Conservation (phyloP, 345 rosid species). For the Kernera saxatilis region DNA sequence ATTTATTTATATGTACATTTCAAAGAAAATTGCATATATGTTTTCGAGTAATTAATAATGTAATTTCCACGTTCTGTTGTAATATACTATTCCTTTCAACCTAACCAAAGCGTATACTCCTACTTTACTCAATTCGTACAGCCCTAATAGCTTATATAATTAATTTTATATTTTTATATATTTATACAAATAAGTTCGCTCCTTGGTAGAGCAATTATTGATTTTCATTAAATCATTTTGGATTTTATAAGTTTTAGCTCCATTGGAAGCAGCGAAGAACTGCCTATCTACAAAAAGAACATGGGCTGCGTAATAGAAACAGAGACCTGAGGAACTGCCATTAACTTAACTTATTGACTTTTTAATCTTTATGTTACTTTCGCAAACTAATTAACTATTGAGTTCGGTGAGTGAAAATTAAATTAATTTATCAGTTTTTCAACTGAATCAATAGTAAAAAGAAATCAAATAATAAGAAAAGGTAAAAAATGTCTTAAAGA, state of each 20-base stretch:
- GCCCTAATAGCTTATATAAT: background rate
- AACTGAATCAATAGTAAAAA: constrained; percentile 10
- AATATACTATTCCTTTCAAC: constrained; percentile 24
- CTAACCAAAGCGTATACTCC: constrained; percentile 11
- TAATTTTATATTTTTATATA: background rate
- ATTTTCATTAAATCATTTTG: background rate
- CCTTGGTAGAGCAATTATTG: background rate
- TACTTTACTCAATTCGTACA: background rate
- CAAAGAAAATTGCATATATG: background rate
- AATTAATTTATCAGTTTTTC: background rate
- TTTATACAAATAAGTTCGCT: background rate
- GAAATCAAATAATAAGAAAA: background rate
- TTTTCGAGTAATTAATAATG: constrained; percentile 1
- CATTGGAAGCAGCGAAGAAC: constrained; percentile 4
- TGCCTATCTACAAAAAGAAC: background rate
- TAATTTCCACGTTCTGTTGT: constrained; percentile 21
- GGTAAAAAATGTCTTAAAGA: background rate
- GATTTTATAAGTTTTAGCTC: background rate
- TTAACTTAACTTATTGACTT: background rate
- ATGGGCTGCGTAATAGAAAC: constrained; percentile 5
- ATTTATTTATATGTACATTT: background rate
- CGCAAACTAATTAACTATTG: background rate
- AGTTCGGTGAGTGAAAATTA: background rate
- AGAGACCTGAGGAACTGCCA: background rate
- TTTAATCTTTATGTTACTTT: background rate